Evolutionary conservation across 2,329 filamentous ascomycete species (phyloP).

Genomic region (Talaromyces verruculosus): DNA sequence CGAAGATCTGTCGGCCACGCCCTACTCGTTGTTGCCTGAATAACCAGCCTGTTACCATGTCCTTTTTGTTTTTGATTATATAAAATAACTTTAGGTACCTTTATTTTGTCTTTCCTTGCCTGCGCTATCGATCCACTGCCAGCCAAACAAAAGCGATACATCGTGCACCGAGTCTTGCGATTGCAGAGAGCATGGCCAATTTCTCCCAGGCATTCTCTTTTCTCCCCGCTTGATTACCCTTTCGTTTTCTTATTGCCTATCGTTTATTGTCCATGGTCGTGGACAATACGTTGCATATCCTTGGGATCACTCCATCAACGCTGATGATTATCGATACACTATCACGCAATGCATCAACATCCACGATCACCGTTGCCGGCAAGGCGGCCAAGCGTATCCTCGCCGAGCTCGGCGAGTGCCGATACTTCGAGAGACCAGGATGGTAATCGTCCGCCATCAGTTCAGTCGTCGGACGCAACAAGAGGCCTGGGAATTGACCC

Average conservation of each 20-base stretch:
- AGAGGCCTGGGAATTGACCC: conserved; percentile 54
- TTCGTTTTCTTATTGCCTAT: conserved; percentile 4
- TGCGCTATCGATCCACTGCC: neutral
- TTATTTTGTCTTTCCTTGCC: neutral
- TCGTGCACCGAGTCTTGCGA: conserved; percentile 19
- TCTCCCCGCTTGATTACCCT: conserved; percentile 37
- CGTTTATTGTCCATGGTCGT: conserved; percentile 6
- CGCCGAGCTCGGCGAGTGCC: conserved; percentile 69
- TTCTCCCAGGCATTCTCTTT: conserved; percentile 31
- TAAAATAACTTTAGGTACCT: conserved; percentile 23
- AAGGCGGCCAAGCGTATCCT: conserved; percentile 70
- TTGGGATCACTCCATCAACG: neutral
- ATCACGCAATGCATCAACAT: conserved; percentile 78
- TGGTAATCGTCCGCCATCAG: conserved; percentile 54
- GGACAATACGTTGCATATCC: neutral
- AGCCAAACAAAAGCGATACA: neutral
- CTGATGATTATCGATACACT: conserved; percentile 12
- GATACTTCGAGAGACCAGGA: conserved; percentile 72
- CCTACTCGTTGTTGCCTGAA: conserved; percentile 28
- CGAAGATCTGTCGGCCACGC: conserved; percentile 25
- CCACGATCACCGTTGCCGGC: conserved; percentile 71
- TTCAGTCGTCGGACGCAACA: conserved; percentile 52
- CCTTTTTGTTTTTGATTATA: conserved; percentile 6
- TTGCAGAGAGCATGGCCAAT: conserved; percentile 43
- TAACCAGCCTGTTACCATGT: conserved; percentile 20